A percentile compares a stretch with the other conserved stretches of the same genome.
These are phyloP conservation scores for Syzygium aqueum DNA, from an alignment of 345 rosid genomes.

Conservation along the genomic window DNA sequence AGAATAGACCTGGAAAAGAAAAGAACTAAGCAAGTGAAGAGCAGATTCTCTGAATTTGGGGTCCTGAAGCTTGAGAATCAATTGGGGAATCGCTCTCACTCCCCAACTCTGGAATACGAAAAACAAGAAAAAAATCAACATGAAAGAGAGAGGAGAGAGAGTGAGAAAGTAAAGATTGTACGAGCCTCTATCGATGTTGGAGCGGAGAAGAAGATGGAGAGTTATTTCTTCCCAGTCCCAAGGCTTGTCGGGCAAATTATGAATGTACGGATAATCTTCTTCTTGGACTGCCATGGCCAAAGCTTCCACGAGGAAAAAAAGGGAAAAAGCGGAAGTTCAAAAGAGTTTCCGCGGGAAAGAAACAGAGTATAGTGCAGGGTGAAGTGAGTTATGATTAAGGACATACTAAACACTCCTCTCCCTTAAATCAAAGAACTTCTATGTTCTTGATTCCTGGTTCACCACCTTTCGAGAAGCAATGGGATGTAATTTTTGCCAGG, in stretches of 20 bases:
- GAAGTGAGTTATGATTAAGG: background rate
- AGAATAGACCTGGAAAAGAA: conserved; percentile 1
- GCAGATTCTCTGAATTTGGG: background rate
- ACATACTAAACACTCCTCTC: background rate
- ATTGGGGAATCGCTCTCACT: background rate
- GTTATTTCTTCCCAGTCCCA: conserved; percentile 6
- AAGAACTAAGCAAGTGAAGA: conserved; percentile 2
- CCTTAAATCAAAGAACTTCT: background rate
- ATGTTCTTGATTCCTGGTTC: background rate
- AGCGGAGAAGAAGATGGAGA: background rate
- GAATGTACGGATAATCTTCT: background rate
- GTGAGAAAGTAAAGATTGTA: background rate
- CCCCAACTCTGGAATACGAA: background rate
- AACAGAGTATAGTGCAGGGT: background rate
- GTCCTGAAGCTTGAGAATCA: conserved; percentile 8
- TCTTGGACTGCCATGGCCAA: background rate
- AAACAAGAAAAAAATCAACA: background rate
- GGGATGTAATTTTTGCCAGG: background rate
- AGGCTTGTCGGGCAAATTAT: conserved; percentile 3
- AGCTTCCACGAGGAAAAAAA: background rate
- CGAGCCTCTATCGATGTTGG: background rate
- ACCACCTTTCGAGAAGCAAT: background rate
- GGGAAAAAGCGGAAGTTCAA: background rate
- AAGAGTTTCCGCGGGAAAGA: background rate
- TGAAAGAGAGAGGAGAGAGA: background rate